Evolutionary conservation across 73 alveolate genomes (phyloP).

Genomic region (Urostyla sp.): DNA sequence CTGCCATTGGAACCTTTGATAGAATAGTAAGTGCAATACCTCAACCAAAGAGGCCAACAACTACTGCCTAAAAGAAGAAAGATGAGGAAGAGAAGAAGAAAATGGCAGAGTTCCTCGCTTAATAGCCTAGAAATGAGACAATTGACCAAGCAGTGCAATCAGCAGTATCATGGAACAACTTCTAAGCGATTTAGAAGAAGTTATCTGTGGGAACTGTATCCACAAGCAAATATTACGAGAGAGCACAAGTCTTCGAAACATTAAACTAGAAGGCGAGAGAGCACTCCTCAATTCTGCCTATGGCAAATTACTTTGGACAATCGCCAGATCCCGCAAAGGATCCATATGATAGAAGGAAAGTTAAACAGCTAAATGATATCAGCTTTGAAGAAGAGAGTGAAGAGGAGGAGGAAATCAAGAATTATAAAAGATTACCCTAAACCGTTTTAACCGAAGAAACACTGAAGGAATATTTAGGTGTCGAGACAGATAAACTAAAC

Average conservation of each 20-base stretch:
- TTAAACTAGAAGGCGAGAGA: conserved; percentile 27
- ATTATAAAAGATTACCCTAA: conserved; percentile 60
- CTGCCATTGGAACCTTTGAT: conserved; percentile 41
- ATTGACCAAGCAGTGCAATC: conserved; percentile 11
- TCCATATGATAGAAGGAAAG: conserved; percentile 66
- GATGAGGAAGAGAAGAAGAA: conserved; percentile 15
- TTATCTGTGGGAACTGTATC: conserved; percentile 52
- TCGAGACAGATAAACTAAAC: conserved; percentile 48
- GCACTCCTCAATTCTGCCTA: conserved; percentile 30
- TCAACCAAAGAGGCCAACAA: conserved; percentile 36
- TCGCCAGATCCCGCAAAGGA: conserved; percentile 68
- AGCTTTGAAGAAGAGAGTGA: conserved; percentile 55
- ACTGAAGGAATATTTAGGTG: conserved; percentile 48
- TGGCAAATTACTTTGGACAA: conserved; percentile 52
- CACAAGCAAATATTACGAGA: conserved; percentile 27
- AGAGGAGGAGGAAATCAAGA: conserved; percentile 49
- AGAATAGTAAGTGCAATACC: conserved; percentile 26
- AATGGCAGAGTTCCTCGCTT: neutral
- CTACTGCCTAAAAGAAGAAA: conserved; percentile 43
- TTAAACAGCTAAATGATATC: conserved; percentile 71
- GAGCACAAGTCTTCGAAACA: conserved; percentile 16
- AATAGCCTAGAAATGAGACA: conserved; percentile 19
- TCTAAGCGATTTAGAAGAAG: conserved; percentile 9
- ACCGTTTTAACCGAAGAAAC: conserved; percentile 71
- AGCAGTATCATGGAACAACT: conserved; percentile 46